Evolutionary conservation across 2,329 filamentous ascomycete genomes (phyloP).

Genomic region (Zymoseptoria passerinii): DNA sequence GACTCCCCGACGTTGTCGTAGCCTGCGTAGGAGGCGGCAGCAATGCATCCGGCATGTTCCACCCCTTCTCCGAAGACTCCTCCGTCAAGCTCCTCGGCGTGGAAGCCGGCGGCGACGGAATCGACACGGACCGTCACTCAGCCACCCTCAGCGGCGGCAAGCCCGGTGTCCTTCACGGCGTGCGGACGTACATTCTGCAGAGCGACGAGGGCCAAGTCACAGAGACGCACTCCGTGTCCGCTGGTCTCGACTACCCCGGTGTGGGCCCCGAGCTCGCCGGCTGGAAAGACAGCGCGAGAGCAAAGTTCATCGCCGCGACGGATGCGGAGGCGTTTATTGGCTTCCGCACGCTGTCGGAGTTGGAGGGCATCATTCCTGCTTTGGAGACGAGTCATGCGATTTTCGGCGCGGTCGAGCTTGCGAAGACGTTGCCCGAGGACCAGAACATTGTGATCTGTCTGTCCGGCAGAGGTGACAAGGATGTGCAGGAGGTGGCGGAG

Average conservation of each 20-base stretch:
- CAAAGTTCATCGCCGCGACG: constrained; percentile 82
- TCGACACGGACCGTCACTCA: constrained; percentile 77
- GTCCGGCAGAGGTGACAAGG: constrained; percentile 91
- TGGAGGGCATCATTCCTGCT: constrained; percentile 95
- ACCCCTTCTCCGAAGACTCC: constrained; percentile 79
- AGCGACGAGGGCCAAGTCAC: constrained; percentile 85
- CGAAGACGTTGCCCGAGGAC: constrained; percentile 83
- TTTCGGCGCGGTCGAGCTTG: constrained; percentile 78
- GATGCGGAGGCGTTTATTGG: constrained; percentile 84
- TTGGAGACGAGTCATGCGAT: constrained; percentile 90
- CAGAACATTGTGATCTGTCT: constrained; percentile 91
- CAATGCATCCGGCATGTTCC: constrained; percentile 97
- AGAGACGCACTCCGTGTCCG: constrained; percentile 93
- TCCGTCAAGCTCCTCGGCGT: constrained; percentile 85
- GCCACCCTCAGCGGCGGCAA: constrained; percentile 79
- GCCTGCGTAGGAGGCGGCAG: constrained; percentile 93
- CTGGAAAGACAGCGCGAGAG: constrained; percentile 87
- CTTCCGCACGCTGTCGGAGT: constrained; percentile 74
- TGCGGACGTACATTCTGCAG: constrained; percentile 91
- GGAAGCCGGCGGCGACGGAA: constrained; percentile 86
- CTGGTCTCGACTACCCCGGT: constrained; percentile 92
- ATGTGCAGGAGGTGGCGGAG: constrained; percentile 95
- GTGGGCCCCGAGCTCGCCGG: constrained; percentile 84
- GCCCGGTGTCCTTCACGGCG: constrained; percentile 91
- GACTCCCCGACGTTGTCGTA: constrained; percentile 90